A percentile compares a stretch with the other conserved stretches of the same genome.
These are phyloP conservation scores for Picea abies DNA, from an alignment of 83 land plant species.

Conservation along the genomic window DNA sequence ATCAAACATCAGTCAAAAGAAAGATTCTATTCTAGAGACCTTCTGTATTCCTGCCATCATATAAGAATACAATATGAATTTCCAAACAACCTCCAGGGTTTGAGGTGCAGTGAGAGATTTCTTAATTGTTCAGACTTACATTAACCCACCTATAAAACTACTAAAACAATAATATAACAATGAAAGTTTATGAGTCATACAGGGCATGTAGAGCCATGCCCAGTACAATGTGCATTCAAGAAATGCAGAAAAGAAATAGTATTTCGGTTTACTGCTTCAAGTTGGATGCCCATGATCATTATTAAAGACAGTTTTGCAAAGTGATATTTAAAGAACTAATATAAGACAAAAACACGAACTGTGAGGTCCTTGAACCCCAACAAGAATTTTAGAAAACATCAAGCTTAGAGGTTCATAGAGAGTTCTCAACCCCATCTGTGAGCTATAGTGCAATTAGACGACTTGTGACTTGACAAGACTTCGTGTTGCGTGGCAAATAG, in stretches of 20 bases:
- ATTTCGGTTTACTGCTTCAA: neutral
- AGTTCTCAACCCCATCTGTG: too few relatives aligned
- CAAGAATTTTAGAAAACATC: too few relatives aligned
- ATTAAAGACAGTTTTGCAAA: neutral
- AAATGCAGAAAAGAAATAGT: neutral
- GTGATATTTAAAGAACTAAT: neutral
- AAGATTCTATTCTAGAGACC: neutral
- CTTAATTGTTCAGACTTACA: neutral
- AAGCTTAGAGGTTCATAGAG: too few relatives aligned
- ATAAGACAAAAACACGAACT: neutral
- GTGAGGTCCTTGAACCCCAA: too few relatives aligned
- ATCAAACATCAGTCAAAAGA: neutral
- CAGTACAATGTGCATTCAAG: neutral
- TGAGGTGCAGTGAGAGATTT: neutral
- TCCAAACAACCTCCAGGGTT: neutral
- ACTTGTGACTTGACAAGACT: too few relatives aligned
- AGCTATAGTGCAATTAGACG: too few relatives aligned
- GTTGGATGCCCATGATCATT: neutral
- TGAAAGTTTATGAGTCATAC: neutral
- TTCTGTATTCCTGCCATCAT: neutral
- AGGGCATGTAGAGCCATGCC: neutral
- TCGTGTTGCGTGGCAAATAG: too few relatives aligned
- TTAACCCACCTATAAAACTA: neutral
- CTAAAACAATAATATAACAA: neutral
- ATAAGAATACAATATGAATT: slow-evolving; percentile 1